A percentile compares a stretch with the other conserved stretches of the same genome.
phyloP scores from a whole-genome alignment of 2,329 filamentous ascomycete genomes.

The Stachybotrys chartarum region DNA sequence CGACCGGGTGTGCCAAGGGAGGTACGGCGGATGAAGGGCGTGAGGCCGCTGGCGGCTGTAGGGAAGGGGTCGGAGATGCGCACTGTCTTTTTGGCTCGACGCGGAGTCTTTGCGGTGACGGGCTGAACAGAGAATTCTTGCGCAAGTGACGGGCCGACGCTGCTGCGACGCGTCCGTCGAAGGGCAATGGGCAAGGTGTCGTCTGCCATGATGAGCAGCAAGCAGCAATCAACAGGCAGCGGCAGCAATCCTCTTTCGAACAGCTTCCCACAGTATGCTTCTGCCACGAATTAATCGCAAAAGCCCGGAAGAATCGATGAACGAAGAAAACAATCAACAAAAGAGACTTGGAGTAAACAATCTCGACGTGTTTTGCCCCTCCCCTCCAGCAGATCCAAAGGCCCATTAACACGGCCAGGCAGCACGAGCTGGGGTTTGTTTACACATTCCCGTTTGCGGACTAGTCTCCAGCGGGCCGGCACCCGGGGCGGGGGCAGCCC shows the following conservation, averaged over 20 bases:
- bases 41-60: slow-evolving; percentile 43
- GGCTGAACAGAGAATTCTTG: slow-evolving; percentile 5
- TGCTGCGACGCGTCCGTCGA: slow-evolving; percentile 43
- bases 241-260: neutral
- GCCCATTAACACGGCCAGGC: neutral
- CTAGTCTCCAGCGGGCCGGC: neutral
- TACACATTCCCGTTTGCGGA: neutral
- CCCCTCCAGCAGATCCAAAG: neutral
- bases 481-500: neutral
- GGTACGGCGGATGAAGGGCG: slow-evolving; percentile 49
- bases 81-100: slow-evolving; percentile 37
- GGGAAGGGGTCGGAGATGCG: slow-evolving; percentile 54
- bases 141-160: slow-evolving; percentile 18
- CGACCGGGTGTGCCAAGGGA: slow-evolving; percentile 32
- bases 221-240: neutral
- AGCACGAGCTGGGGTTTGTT: neutral
- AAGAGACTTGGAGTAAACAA: neutral
- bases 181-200: slow-evolving; percentile 47
- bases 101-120: slow-evolving; percentile 19
- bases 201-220: slow-evolving; percentile 23
- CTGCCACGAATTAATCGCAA: neutral
- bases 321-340: neutral
- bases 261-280: neutral
- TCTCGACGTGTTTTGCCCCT: neutral
- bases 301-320: neutral